Evolutionary conservation across 306 rosid genomes (phyloP), one percentile per base, ranked within the genome.

Genomic region (Pterocarpus santalinus): DNA sequence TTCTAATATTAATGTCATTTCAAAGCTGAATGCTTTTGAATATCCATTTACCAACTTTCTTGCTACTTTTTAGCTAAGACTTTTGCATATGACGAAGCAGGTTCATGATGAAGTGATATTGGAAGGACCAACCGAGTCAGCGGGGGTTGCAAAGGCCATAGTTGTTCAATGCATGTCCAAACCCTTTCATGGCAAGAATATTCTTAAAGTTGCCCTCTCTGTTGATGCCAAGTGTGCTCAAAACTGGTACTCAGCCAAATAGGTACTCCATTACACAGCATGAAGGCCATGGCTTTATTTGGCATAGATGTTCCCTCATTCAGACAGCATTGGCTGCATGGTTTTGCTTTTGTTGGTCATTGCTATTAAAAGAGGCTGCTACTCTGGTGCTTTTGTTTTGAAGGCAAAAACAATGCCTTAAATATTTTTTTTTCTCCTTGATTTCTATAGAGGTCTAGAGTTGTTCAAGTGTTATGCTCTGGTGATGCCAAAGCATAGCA

Each of bases 161-260:
- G 95, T 94, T 75, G 90, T 88, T 30, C 91, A 92, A 12, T 94
- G 97, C 87, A 94, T 94, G 95, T 84, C 97, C n/a, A 88, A 90
- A 66, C 98, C 95, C 72, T 89, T 94, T 69, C 22, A 84, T 46
- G 97, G 95, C 60, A 83, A 80, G 81, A 94, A 94, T 61, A 65
- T 90, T 76, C 95, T 90, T 66, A 80, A 85, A n/a, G 98, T 94
- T 9, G 98, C 89, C 75, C 97, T 94, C 38, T 90, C 94, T 0
- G 95, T 94, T 60, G 98, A 94, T 83, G 97, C 98, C 65, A 92
- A 92, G 81, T 90, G 89, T 85, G 95, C 97, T 61, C 88, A 85
- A 88, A 90, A 94, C 83, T 94, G 94, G 98, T 92, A 94, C 65
- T 57, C 92, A 6, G 92, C 84, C 52, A 94, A 94, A 87, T 92